Evolutionary conservation across 495 filamentous ascomycete genomes (phyloP), one percentile per base, ranked within the genome.

Genomic region (Neurospora cerealis): DNA sequence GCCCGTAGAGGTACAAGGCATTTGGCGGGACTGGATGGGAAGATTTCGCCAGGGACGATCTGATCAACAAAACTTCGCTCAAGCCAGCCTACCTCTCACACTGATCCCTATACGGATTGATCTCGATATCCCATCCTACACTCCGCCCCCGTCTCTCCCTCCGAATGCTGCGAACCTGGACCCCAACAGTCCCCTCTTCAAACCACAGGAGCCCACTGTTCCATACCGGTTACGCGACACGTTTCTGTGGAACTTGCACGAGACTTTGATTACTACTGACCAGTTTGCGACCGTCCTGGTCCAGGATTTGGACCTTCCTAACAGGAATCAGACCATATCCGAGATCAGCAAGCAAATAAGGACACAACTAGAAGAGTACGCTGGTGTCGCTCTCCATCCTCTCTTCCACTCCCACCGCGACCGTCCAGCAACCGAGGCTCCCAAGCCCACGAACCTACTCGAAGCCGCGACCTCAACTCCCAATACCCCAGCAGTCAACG

Each of bases 211-310:
- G 48, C 83, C 88, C 69, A 91, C 93, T 32, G 91, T 94, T 19
- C 89, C 92, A 4, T 97, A 91, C 80, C 87, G 95, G 69, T 86
- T 99, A 41, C 94, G 97, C 81, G 96, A 99, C 76, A 92, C 91
- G 36, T 98, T 99, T 79, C 82, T 98, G 34, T 99, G 96, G 96
- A 99, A 99, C 79, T 86, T 99, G 11, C 94, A 98, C 81, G 96
- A 99, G 83, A 92, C 93, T 2, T 84, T 97, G 39, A 92, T 95
- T 13, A 99, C 96, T 0, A 97, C 96, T 5, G 96, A 99, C 79
- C 91, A 95, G 76, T 99, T 98, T 81, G 96, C 96, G 5, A 87
- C 90, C 72, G 88, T 86, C n/a, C 91, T 98, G 74, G 94, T 97
- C 39, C 93, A 96, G 75, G 96, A 99, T 80, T 88, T 98, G 69